phyloP scores from a whole-genome alignment of 129 eudicot genomes.

The Lactuca saligna region DNA sequence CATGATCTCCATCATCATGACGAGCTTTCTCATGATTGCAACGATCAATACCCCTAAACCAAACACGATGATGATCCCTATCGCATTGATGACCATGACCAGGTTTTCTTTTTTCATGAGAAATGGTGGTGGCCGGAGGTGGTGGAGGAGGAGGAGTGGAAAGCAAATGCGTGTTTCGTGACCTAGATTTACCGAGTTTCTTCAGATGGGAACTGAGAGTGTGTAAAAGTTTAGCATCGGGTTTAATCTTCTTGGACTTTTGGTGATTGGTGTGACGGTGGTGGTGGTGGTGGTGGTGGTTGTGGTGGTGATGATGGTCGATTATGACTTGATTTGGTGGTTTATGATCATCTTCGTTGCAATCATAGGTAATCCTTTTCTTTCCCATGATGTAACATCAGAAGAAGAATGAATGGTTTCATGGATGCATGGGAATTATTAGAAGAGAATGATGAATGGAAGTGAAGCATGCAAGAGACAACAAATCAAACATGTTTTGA shows the following conservation, averaged over 20 bases:
- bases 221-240: conserved; percentile 38
- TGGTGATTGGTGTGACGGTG: conserved; percentile 25
- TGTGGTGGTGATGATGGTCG: conserved; percentile 8
- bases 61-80: conserved; percentile 9
- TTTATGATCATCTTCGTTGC: conserved; percentile 19
- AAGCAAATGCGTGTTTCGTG: conserved; percentile 9
- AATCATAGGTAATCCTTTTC: conserved; percentile 35
- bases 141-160: conserved; percentile 9
- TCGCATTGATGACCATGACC: conserved; percentile 1
- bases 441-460: conserved; percentile 8
- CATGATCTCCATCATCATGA: conserved; percentile 16
- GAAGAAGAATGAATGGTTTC: conserved; percentile 19
- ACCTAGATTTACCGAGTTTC: conserved; percentile 36
- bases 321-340: conserved; percentile 17
- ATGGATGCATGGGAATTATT: conserved; percentile 6
- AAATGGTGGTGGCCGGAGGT: background rate
- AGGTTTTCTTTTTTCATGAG: background rate
- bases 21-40: conserved; percentile 6
- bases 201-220: conserved; percentile 45
- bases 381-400: conserved; percentile 35
- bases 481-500: conserved; percentile 23
- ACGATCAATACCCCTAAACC: conserved; percentile 20
- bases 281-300: conserved; percentile 16
- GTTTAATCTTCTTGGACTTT: conserved; percentile 31
- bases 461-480: conserved; percentile 1